Percentiles rank a stretch among this genome's conserved stretches.
Evolutionary conservation across 2,329 filamentous ascomycete genomes (phyloP).

Genomic region (Ophiostoma perfectum): DNA sequence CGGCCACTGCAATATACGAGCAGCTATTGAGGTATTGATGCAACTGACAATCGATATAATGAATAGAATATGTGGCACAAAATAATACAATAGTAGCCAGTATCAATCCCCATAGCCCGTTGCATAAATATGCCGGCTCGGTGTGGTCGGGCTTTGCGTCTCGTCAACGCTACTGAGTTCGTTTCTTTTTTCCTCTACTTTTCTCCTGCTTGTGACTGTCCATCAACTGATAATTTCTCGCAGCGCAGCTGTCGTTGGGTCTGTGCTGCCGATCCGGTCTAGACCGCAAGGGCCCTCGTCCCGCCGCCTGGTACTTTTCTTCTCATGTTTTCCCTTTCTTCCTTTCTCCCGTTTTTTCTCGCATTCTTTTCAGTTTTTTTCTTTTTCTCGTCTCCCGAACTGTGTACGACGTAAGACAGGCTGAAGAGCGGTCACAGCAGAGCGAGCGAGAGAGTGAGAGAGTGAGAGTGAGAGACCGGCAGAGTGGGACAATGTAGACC

Average conservation of each 20-base stretch:
- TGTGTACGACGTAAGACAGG: neutral
- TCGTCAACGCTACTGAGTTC: too few species aligned
- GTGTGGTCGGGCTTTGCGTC: too few species aligned
- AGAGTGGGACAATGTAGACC: too few species aligned
- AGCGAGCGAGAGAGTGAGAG: too few species aligned
- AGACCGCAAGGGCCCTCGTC: neutral
- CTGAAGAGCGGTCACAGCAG: too few species aligned
- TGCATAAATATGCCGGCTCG: too few species aligned
- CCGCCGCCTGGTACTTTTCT: neutral
- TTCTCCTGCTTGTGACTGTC: neutral
- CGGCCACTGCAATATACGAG: neutral
- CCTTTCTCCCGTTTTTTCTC: neutral
- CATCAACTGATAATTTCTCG: neutral
- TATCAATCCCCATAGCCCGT: too few species aligned
- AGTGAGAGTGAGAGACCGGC: too few species aligned
- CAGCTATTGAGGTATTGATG: too few species aligned
- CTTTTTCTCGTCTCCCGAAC: neutral
- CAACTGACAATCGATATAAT: too few species aligned
- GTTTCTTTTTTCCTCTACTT: neutral
- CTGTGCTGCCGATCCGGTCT: conserved; percentile 3
- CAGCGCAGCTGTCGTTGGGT: neutral
- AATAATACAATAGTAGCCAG: too few species aligned
- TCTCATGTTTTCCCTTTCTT: neutral
- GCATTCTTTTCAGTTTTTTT: neutral
- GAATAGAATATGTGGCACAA: too few species aligned